Percentiles rank a stretch among this genome's conserved stretches.
Evolutionary conservation across 352 stramenopile genomes (phyloP).

Genomic region (Saprolegnia diclina): DNA sequence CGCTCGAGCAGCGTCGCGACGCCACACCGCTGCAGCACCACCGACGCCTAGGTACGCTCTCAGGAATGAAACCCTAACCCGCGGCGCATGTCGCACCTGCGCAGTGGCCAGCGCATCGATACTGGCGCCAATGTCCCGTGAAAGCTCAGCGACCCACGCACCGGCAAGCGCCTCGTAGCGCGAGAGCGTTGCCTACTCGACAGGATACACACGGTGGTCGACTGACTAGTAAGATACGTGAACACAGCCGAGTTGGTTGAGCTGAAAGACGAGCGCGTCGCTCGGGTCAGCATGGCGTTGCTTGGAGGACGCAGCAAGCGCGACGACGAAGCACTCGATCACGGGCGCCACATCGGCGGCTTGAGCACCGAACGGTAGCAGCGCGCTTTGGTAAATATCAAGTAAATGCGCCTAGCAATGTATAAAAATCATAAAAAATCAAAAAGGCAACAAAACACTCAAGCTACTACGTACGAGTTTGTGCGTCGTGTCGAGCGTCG

Average conservation of each 20-base stretch:
- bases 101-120: neutral
- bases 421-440: too few species aligned
- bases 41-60: neutral
- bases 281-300: conserved; percentile 31
- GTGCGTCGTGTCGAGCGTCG: conserved; percentile 51
- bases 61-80: neutral
- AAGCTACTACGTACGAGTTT: conserved; percentile 33
- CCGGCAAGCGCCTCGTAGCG: neutral
- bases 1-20: neutral
- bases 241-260: conserved; percentile 72
- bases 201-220: neutral
- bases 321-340: neutral
- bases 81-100: neutral
- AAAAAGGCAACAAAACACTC: neutral
- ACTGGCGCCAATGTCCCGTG: neutral
- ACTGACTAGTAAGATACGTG: conserved; percentile 28
- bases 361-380: conserved; percentile 46
- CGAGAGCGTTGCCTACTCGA: conserved; percentile 24
- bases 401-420: conserved; percentile 33
- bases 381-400: conserved; percentile 53
- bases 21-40: neutral
- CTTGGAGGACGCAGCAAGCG: too few species aligned
- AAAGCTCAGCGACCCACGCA: conserved; percentile 1
- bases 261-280: conserved; percentile 57
- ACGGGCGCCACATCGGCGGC: conserved; percentile 27